Percentiles rank a stretch among this genome's conserved stretches.
phyloP scores from a whole-genome alignment of 345 rosid species.

The Sisymbrium altissimum region DNA sequence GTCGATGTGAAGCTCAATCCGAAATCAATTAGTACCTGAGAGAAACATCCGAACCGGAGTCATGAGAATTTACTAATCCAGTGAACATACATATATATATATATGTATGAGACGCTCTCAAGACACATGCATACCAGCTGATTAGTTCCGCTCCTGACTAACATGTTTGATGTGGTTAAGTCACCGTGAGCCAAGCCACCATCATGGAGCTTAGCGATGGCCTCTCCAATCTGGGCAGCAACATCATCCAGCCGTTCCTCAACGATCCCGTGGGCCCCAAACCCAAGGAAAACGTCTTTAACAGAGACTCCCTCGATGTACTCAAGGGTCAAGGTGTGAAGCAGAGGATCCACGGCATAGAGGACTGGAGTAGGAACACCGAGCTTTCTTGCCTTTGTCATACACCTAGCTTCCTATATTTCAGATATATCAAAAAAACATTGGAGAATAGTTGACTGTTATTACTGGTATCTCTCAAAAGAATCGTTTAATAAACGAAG shows the following conservation, averaged over 20 bases:
- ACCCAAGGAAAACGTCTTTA: slow-evolving; percentile 71
- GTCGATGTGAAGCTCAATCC: slow-evolving; percentile 91
- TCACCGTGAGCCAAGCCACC: slow-evolving; percentile 98
- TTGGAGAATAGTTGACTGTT: background rate
- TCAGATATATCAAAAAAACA: background rate
- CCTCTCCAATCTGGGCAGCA: slow-evolving; percentile 79
- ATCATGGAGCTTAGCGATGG: slow-evolving; percentile 86
- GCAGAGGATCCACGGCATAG: slow-evolving; percentile 68
- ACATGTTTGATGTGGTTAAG: slow-evolving; percentile 89
- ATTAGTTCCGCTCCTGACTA: slow-evolving; percentile 54
- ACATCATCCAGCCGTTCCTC: slow-evolving; percentile 66
- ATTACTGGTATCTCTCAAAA: too few species aligned
- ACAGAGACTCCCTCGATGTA: slow-evolving; percentile 71
- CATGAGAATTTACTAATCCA: slow-evolving; percentile 7
- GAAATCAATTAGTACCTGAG: slow-evolving; percentile 80
- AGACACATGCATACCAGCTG: slow-evolving; percentile 47
- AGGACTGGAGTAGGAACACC: slow-evolving; percentile 75
- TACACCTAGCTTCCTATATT: slow-evolving; percentile 78
- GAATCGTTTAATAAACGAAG: too few species aligned
- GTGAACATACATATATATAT: background rate
- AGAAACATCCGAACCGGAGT: background rate
- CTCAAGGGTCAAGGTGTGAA: slow-evolving; percentile 75
- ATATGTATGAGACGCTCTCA: background rate
- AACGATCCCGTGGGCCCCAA: slow-evolving; percentile 54
- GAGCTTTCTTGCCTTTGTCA: slow-evolving; percentile 86